Conservation (phyloP, 177 flowering plant species). For the Tripterygium wilfordii region DNA sequence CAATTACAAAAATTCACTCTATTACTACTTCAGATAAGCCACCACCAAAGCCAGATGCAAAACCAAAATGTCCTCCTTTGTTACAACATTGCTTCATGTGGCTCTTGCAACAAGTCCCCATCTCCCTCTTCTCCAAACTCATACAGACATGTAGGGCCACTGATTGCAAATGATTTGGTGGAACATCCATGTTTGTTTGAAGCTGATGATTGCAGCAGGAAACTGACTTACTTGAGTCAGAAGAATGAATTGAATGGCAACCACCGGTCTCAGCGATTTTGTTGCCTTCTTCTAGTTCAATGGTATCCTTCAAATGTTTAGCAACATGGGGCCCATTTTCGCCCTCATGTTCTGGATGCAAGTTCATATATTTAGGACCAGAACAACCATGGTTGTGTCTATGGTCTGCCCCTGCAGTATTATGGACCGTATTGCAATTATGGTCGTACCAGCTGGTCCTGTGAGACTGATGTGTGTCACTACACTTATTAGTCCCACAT, state of each 20-base stretch:
- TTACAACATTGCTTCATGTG: constrained; percentile 49
- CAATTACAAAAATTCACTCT: no score
- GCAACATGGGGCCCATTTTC: no score
- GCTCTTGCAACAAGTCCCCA: constrained; percentile 49
- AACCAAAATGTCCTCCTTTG: constrained; percentile 25
- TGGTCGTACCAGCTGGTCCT: neutral
- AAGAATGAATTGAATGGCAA: neutral
- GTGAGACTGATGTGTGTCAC: no score
- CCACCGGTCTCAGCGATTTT: neutral
- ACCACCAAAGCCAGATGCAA: constrained; percentile 24
- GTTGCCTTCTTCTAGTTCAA: neutral
- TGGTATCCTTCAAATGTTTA: no score
- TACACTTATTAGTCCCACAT: neutral
- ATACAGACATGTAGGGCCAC: constrained; percentile 6
- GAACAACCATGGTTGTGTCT: constrained; percentile 2
- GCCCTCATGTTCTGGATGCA: neutral
- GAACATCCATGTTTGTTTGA: no score
- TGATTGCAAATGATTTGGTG: no score
- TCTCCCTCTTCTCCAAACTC: constrained; percentile 35
- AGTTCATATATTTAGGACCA: neutral
- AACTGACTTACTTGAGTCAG: no score
- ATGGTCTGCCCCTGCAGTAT: neutral
- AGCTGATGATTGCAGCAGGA: neutral
- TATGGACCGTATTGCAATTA: neutral
- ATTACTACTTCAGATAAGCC: constrained; percentile 43